Percentiles rank a stretch among this genome's conserved stretches.
phyloP scores from a whole-genome alignment of 768 basidiomycete species.

The Astraeus odoratus region DNA sequence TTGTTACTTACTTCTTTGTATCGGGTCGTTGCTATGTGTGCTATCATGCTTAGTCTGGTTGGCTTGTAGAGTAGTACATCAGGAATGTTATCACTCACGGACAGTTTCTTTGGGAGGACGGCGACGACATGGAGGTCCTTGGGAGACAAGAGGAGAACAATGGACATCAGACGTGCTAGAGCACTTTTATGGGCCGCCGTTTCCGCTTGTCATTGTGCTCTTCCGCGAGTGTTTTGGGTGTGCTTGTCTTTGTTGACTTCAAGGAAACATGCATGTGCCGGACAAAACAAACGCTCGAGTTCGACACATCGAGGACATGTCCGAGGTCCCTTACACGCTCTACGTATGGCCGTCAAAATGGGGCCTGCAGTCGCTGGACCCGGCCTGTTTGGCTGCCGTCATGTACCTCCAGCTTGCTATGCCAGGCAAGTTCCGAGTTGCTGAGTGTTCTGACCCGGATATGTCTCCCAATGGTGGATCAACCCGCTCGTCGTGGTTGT shows the following conservation, averaged over 20 bases:
- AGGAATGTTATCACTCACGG: too few species aligned
- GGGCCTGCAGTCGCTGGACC: slow-evolving; percentile 60
- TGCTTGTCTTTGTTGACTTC: slow-evolving; percentile 16
- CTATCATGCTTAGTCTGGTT: slow-evolving; percentile 1
- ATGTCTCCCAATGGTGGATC: slow-evolving; percentile 64
- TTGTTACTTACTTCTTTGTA: slow-evolving; percentile 1
- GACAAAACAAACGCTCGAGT: slow-evolving; percentile 8
- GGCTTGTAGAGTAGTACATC: slow-evolving; percentile 10
- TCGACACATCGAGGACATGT: slow-evolving; percentile 12
- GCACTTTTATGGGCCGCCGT: not conserved
- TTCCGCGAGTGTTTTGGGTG: too few species aligned
- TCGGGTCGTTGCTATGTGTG: slow-evolving; percentile 1
- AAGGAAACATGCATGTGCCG: too few species aligned
- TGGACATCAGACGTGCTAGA: not conserved
- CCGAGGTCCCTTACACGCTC: slow-evolving; percentile 26
- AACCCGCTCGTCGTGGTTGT: not conserved
- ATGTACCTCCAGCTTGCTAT: slow-evolving; percentile 63
- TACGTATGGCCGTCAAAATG: slow-evolving; percentile 69
- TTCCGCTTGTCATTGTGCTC: too few species aligned
- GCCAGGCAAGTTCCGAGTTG: slow-evolving; percentile 60
- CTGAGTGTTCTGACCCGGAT: slow-evolving; percentile 63
- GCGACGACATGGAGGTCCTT: too few species aligned
- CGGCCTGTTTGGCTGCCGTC: slow-evolving; percentile 55
- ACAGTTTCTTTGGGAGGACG: too few species aligned
- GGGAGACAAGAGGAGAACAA: slow-evolving; percentile 4